Evolutionary conservation across 163 green algal species (phyloP).

Genomic region (Trebouxiophyceae sp.): DNA sequence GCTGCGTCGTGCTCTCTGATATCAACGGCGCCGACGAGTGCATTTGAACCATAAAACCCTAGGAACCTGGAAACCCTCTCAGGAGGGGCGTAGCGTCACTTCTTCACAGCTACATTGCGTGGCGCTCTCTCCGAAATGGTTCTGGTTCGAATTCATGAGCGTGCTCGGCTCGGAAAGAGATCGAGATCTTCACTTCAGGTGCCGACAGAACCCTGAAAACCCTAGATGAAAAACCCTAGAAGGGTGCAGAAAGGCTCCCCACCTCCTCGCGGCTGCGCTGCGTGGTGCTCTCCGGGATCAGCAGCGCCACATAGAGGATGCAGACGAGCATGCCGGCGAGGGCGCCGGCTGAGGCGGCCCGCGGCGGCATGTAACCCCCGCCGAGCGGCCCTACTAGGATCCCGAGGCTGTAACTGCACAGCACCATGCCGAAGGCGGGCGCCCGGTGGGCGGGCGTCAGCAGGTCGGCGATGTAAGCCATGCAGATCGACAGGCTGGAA

Average conservation of each 20-base stretch:
- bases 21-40: conserved; percentile 34
- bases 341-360: conserved; percentile 10
- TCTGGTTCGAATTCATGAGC: too few relatives aligned
- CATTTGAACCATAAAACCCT: too few relatives aligned
- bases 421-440: conserved; percentile 48
- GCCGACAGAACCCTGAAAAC: too few relatives aligned
- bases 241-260: background rate
- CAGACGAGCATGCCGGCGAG: conserved; percentile 7
- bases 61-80: too few relatives aligned
- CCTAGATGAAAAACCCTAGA: too few relatives aligned
- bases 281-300: conserved; percentile 41
- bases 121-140: too few relatives aligned
- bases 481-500: conserved; percentile 28
- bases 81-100: too few relatives aligned
- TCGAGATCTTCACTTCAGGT: too few relatives aligned
- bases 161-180: too few relatives aligned
- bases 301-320: conserved; percentile 21
- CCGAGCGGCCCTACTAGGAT: conserved; percentile 45
- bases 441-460: conserved; percentile 40
- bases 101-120: too few relatives aligned
- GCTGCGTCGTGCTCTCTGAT: conserved; percentile 33
- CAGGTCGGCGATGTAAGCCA: conserved; percentile 54
- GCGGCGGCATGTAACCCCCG: conserved; percentile 22
- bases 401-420: conserved; percentile 40
- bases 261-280: background rate